Base-by-base conservation (phyloP, 495 filamentous ascomycete species). In the Penicillium robsamsonii region DNA sequence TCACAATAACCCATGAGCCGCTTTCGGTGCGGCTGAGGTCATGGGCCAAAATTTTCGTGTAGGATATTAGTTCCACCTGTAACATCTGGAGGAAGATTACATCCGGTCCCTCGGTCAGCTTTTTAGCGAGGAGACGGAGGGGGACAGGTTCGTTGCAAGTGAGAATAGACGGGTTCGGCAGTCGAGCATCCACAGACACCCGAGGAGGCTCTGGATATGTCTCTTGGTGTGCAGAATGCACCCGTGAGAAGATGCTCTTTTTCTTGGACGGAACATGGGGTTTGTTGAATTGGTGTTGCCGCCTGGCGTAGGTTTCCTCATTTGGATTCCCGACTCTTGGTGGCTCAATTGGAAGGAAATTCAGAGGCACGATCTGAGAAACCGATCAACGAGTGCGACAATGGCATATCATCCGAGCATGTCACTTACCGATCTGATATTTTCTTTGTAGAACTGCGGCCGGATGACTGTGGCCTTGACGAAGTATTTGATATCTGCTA, bases 341-440 rank as follows among this genome's bases (percentile, higher is more conserved):
- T 2, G 91, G 91, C 64, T 98, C 94, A 64, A 97, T 91, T 6
- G 94, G 94, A 8, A 96, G 77, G 68, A 98, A 96, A 41, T 88
- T 91, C 67, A 98, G 78, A 50, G 76, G 72, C 0, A 78, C 73
- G 50, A 78, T 68, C 84, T 87, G 55, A 0, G 15, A 52, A 20
- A 37, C 46, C 15, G 2, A 41, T 67, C 27, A 66, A 46, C 41
- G 20, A 52, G 12, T 27, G 33, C 11, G 24, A 10, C 17, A 5
- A 40, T 50, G 29, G 10, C 20, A 20, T 38, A 29, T 25, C 20
- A 20, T 58, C 48, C 1, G 30, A 25, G 58, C 18, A 48, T 47
- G 20, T 38, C 46, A 61, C 81, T 42, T 70, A 86, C 81, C 33
- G 77, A 70, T 60, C 91, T 77, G 69, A 89, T 87, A 63, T 96